phyloP scores from a whole-genome alignment of 208 protist species.

The Naegleria lovaniensis region DNA sequence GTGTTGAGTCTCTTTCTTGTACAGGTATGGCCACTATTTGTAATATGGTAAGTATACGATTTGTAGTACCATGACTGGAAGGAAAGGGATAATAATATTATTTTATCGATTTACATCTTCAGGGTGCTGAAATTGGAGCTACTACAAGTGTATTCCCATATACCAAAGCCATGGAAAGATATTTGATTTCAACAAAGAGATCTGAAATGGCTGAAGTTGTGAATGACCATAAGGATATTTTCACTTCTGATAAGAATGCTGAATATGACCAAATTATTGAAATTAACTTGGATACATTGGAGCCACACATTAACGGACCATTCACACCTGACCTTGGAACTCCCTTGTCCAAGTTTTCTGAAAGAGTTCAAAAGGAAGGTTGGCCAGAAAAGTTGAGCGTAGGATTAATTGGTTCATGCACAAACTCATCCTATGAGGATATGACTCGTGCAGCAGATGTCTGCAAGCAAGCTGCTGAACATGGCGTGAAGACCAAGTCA shows the following conservation, averaged over 20 bases:
- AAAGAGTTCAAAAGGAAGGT: slow-evolving; percentile 47
- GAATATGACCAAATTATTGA: slow-evolving; percentile 72
- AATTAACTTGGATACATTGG: slow-evolving; percentile 62
- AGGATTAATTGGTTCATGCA: slow-evolving; percentile 69
- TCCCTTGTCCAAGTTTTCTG: slow-evolving; percentile 49
- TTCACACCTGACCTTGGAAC: slow-evolving; percentile 62
- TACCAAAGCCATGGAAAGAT: slow-evolving; percentile 49
- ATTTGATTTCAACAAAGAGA: slow-evolving; percentile 58
- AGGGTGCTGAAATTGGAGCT: slow-evolving; percentile 74
- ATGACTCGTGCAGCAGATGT: slow-evolving; percentile 59
- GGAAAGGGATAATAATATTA: too few relatives aligned
- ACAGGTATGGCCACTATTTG: slow-evolving; percentile 77
- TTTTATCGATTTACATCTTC: slow-evolving; percentile 13
- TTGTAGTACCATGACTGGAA: too few relatives aligned
- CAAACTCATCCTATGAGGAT: slow-evolving; percentile 75
- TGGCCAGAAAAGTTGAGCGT: slow-evolving; percentile 64
- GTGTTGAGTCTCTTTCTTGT: slow-evolving; percentile 63
- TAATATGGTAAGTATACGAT: slow-evolving; percentile 55
- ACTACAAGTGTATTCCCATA: slow-evolving; percentile 77
- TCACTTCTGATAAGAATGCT: slow-evolving; percentile 39
- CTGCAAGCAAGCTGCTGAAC: slow-evolving; percentile 54
- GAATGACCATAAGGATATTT: slow-evolving; percentile 29
- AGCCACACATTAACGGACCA: slow-evolving; percentile 74
- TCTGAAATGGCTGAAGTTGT: slow-evolving; percentile 44
- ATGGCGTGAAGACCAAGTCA: slow-evolving; percentile 57